Evolutionary conservation across 768 basidiomycete genomes (phyloP), one percentile per base, ranked within the genome.

Genomic region (Phlebiopsis flavidoalba): DNA sequence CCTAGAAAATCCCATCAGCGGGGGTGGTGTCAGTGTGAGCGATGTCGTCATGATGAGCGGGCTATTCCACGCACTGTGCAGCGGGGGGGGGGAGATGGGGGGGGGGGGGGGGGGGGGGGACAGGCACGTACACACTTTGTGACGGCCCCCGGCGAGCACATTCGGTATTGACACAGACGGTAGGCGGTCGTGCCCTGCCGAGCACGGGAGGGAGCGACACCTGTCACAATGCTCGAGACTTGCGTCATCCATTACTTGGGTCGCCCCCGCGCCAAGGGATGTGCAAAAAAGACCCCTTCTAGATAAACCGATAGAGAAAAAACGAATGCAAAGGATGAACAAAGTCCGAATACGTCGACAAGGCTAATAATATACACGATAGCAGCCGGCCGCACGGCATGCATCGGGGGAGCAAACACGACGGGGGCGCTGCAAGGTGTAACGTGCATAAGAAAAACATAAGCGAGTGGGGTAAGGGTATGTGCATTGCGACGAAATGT

Each of bases 331-430:
- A 6, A 6, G 26, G 26, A 40, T 19, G 43, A 43, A 60, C 47
- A 37, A 50, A 36, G 60, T 60, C n/a, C 60, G 60, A 60, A 55
- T 60, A 60, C 45, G 24, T 56, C 60, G 60, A 60, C 60, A 31
- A 26, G 50, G 60, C 43, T 60, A 60, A 53, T 60, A 50, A 53
- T 60, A 50, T 60, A 60, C 60, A 60, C 45, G 60, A 60, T 51
- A 56, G 60, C 60, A 55, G 54, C 47, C 55, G n/a, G n/a, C n/a
- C n/a, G n/a, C n/a, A 53, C 60, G 50, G 31, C 60, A 46, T 45
- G n/a, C n/a, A n/a, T n/a, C n/a, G 46, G 54, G 24, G 8, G 40
- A 22, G 36, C 54, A 37, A 22, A 19, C 26, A 31, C 26, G 26
- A 31, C 26, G 26, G 26, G 26, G 26, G 26, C 24, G 54, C 54